Evolutionary conservation across 352 stramenopile genomes (phyloP).

Genomic region (Pythium rishiriense): DNA sequence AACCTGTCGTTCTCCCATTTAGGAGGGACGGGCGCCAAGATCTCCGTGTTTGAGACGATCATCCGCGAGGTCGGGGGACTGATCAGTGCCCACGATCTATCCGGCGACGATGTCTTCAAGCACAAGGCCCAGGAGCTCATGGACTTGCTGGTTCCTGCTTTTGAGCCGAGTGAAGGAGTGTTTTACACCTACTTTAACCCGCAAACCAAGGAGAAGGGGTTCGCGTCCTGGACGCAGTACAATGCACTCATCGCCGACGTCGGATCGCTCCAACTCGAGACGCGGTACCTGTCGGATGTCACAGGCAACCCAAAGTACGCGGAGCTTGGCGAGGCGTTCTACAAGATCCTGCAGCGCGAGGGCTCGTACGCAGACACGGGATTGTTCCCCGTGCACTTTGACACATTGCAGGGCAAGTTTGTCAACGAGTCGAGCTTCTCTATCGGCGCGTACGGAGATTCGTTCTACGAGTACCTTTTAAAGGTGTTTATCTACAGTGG

Average conservation of each 20-base stretch:
- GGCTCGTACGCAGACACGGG: conserved; percentile 76
- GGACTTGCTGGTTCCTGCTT: conserved; percentile 88
- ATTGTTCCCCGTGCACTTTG: conserved; percentile 89
- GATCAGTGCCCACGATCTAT: conserved; percentile 94
- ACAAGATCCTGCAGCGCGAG: conserved; percentile 67
- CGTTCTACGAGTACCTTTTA: conserved; percentile 98
- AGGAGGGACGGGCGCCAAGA: conserved; percentile 42
- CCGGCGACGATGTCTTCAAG: conserved; percentile 86
- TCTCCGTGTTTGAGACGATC: conserved; percentile 99
- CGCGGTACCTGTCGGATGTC: conserved; percentile 74
- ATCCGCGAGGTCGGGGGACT: conserved; percentile 98
- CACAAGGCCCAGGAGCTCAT: conserved; percentile 93
- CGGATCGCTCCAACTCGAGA: conserved; percentile 85
- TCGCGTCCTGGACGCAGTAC: conserved; percentile 26
- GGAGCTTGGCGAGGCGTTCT: conserved; percentile 74
- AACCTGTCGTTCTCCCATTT: conserved; percentile 83
- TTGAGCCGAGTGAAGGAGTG: conserved; percentile 88
- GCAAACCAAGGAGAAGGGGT: conserved; percentile 49
- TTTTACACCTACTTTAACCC: conserved; percentile 92
- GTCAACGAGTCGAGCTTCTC: conserved; percentile 57
- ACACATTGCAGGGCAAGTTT: conserved; percentile 39
- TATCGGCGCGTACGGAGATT: conserved; percentile 95
- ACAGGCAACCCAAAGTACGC: conserved; percentile 78
- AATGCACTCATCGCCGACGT: conserved; percentile 82
- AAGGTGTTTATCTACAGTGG: conserved; percentile 98